These are phyloP conservation scores for Yamadazyma dendronema DNA, from an alignment of 1,139 yeast species.

Conservation along the genomic window DNA sequence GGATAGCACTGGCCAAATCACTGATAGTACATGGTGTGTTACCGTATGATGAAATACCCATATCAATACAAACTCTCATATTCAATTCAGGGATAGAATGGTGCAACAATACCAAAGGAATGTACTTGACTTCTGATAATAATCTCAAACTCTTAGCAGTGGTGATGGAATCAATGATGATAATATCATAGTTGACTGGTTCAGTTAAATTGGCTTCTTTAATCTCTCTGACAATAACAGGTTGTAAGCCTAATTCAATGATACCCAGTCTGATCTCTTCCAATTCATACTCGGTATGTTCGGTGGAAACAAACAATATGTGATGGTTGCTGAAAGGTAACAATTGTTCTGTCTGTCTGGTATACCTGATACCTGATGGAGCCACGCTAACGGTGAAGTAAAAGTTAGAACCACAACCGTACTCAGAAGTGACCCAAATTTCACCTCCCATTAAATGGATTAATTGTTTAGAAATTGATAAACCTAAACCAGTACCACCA, in stretches of 20 bases:
- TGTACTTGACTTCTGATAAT: constrained; percentile 73
- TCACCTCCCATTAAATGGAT: constrained; percentile 91
- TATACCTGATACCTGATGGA: constrained; percentile 65
- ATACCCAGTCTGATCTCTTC: constrained; percentile 44
- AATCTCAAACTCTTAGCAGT: constrained; percentile 68
- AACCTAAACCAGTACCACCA: constrained; percentile 88
- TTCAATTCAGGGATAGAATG: constrained; percentile 77
- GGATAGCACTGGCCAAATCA: constrained; percentile 77
- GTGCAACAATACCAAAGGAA: constrained; percentile 74
- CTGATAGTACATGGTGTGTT: constrained; percentile 82
- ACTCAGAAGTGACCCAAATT: constrained; percentile 81
- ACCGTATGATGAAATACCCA: constrained; percentile 86
- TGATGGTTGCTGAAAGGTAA: constrained; percentile 72
- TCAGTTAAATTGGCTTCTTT: constrained; percentile 49
- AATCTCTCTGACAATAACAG: constrained; percentile 51
- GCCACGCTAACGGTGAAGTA: constrained; percentile 76
- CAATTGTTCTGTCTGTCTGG: constrained; percentile 65
- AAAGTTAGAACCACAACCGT: constrained; percentile 81
- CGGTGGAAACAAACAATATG: constrained; percentile 66
- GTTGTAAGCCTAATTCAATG: constrained; percentile 44
- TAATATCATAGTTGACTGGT: constrained; percentile 71
- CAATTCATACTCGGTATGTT: constrained; percentile 52
- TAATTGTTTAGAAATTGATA: constrained; percentile 81
- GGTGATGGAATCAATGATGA: constrained; percentile 76
- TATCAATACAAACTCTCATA: constrained; percentile 76